Evolutionary conservation across 441 rosid species (phyloP), one percentile per base, ranked within the genome.

Genomic region (Adansonia madagascariensis): DNA sequence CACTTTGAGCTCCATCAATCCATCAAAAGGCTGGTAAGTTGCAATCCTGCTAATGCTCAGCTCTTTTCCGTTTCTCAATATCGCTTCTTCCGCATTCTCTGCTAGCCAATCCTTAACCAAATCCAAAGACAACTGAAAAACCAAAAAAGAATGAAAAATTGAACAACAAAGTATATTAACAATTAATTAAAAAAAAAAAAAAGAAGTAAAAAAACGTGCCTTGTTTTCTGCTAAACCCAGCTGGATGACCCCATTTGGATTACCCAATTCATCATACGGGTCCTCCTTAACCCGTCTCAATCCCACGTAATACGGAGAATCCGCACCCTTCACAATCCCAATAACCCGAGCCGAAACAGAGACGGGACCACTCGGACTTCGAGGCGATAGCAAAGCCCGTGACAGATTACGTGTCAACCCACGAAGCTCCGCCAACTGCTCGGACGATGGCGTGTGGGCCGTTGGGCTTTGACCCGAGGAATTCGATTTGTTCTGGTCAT

Each of bases 241-340:
- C 79, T 92, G 94, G 75, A 94, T 82, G 63, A 94, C 77, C 77
- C 98, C 98, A 72, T 82, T 82, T 50, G 97, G 97, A 82, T 92
- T 92, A 61, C 52, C 75, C 68, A 52, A 24, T 62, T 85, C 91
- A 73, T 92, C 88, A 80, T 88, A 94, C 47, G 90, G 90, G 78
- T 94, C 90, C 57, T 85, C 91, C 70, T 74, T 79, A 57, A 81
- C 91, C 85, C 84, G 88, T 81, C 79, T 92, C 73, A 79, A 71
- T 80, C 95, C 95, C 61, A 85, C 46, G 68, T 74, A 71, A 73
- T 87, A 88, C n/a, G 89, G 92, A 3, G 89, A 85, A 24, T 92
- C 96, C 71, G 82, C 84, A 3, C 84, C 81, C 74, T 80, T 91
- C 72, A 82, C 77, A 12, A 94, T 82, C 74, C 71, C 76, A 61